Evolutionary conservation across 2,329 filamentous ascomycete genomes (phyloP), one percentile per base, ranked within the genome.

Genomic region (Xylariaceae sp.): DNA sequence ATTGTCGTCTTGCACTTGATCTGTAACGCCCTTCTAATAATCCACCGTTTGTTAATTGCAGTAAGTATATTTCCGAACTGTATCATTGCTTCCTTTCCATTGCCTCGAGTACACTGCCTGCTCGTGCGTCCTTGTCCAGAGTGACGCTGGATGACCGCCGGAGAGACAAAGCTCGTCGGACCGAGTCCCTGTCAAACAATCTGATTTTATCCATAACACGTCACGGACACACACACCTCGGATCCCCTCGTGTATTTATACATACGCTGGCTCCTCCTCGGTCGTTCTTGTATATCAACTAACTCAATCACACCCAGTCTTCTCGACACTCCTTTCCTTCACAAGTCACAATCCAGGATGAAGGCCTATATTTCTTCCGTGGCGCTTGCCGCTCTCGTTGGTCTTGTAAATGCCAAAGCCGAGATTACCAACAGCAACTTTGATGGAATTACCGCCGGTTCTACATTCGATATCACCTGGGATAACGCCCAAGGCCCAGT

Each of bases 391-490:
- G 63, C 59, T 56, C 61, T 71, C 50, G 63, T 64, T 46, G 67
- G 65, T 50, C 55, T 70, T 50, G 69, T 63, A 50, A 61, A 59
- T 56, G 69, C 70, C 60, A 59, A 60, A 29, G 64, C 69, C 41
- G 6, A 55, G 29, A 63, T 73, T 55, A 72, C 70, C 64, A 73
- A 72, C 66, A 65, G 53, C 58, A 63, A 68, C 59, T 73, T 62
- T 60, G 56, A 63, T 37, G 59, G 51, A 34, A 66, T 78, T 52
- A 43, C 57, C 42, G 68, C 70, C 54, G 74, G 73, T 58, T 32
- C 67, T 64, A 64, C 74, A 50, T 78, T 77, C 66, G 70, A 67
- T 52, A 67, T 79, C 55, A 75, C 66, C 50, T 79, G 76, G 76
- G 35, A 57, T 48, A 68, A 68, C 31, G 72, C 71, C 35, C 50